Evolutionary conservation across 345 rosid species (phyloP).

Genomic region (Populus ilicifolia): DNA sequence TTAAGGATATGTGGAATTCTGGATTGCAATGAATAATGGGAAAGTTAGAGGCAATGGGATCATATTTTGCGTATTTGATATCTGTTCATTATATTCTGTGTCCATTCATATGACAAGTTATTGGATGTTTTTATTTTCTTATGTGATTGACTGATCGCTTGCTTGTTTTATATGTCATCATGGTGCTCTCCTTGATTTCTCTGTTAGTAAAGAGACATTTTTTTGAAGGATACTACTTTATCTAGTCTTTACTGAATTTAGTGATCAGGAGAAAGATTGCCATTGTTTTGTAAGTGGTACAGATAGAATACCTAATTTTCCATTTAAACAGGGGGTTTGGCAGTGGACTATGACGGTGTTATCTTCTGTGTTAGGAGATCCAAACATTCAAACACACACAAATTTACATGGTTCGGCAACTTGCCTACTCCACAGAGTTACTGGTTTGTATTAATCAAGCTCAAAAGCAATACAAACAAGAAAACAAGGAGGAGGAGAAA

Average conservation of each 20-base stretch:
- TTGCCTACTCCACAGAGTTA: too few species aligned
- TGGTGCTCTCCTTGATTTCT: background rate
- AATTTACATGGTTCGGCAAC: too few species aligned
- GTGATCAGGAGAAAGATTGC: background rate
- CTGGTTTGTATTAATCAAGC: too few species aligned
- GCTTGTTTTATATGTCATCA: background rate
- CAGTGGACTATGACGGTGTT: background rate
- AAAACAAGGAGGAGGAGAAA: too few species aligned
- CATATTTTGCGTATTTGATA: background rate
- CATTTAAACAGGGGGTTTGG: background rate
- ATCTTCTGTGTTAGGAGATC: too few species aligned
- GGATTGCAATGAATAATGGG: background rate
- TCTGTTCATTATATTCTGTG: background rate
- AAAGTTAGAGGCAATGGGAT: background rate
- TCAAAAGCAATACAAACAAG: too few species aligned
- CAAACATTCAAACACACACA: too few species aligned
- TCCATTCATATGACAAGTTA: background rate
- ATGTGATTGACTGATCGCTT: background rate
- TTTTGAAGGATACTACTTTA: background rate
- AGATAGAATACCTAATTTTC: background rate
- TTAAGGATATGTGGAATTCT: background rate
- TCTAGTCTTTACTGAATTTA: background rate
- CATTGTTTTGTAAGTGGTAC: background rate
- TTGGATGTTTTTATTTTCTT: background rate
- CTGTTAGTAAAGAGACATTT: background rate